A percentile compares a stretch with the other conserved stretches of the same genome.
phyloP scores from a whole-genome alignment of 2,329 filamentous ascomycete species.

The Ophiostoma ulmi region DNA sequence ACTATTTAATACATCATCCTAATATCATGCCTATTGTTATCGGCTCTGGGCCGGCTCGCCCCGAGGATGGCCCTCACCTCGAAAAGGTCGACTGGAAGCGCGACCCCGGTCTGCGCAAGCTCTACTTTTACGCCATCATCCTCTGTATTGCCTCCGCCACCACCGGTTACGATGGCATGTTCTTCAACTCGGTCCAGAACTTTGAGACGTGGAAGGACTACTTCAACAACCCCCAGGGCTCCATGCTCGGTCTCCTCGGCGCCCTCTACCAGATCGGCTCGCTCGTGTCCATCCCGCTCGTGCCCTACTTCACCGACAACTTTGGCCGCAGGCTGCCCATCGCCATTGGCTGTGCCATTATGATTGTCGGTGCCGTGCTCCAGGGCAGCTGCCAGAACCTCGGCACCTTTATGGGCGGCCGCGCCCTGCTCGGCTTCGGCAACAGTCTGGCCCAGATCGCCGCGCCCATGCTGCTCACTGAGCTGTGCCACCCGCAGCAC shows the following conservation, averaged over 20 bases:
- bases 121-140: slow-evolving; percentile 31
- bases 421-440: slow-evolving; percentile 63
- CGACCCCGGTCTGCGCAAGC: slow-evolving; percentile 30
- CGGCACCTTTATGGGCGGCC: slow-evolving; percentile 59
- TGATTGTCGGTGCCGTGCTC: slow-evolving; percentile 38
- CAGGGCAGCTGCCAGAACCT: slow-evolving; percentile 36
- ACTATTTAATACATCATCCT: neutral
- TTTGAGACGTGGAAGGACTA: slow-evolving; percentile 36
- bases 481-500: slow-evolving; percentile 72
- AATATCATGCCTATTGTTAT: neutral
- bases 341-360: slow-evolving; percentile 39
- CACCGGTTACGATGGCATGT: slow-evolving; percentile 34
- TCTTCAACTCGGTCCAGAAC: slow-evolving; percentile 36
- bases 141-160: slow-evolving; percentile 35
- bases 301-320: slow-evolving; percentile 43
- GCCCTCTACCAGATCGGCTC: slow-evolving; percentile 45
- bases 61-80: slow-evolving; percentile 28
- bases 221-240: slow-evolving; percentile 33
- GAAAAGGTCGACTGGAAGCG: slow-evolving; percentile 28
- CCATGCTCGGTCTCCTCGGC: slow-evolving; percentile 40
- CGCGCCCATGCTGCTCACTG: slow-evolving; percentile 33
- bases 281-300: slow-evolving; percentile 42
- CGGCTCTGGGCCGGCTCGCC: slow-evolving; percentile 17
- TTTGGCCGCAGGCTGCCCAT: slow-evolving; percentile 44
- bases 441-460: slow-evolving; percentile 42